phyloP scores from a whole-genome alignment of 495 filamentous ascomycete genomes.

The Tuber indicum region DNA sequence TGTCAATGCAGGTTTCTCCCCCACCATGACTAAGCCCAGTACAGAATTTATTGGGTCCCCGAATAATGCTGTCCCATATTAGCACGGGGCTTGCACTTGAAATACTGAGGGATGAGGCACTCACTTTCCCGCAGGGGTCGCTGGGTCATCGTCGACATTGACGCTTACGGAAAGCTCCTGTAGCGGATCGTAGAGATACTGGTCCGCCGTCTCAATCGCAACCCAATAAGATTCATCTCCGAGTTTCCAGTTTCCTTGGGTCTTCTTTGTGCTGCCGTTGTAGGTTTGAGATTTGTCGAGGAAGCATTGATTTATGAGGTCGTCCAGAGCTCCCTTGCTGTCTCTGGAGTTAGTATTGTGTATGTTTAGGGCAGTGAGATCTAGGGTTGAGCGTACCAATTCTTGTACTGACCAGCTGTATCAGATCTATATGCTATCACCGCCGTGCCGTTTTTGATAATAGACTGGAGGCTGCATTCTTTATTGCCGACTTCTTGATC shows the following conservation, averaged over 20 bases:
- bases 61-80: neutral
- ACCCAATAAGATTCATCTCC: neutral
- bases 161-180: neutral
- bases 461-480: neutral
- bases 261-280: neutral
- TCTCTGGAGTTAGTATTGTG: neutral
- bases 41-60: neutral
- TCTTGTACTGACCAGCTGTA: neutral
- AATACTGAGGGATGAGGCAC: neutral
- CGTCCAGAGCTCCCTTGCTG: neutral
- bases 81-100: neutral
- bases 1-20: neutral
- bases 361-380: neutral
- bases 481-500: neutral
- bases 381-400: neutral
- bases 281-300: neutral
- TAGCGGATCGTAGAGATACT: neutral
- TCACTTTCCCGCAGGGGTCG: neutral
- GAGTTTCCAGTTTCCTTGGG: neutral
- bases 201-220: neutral
- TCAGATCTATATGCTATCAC: neutral
- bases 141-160: neutral
- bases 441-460: neutral
- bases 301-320: slow-evolving; percentile 2
- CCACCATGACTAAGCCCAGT: slow-evolving; percentile 1